A percentile compares a stretch with the other conserved stretches of the same genome.
These are phyloP conservation scores for Coleophoma crateriformis DNA, from an alignment of 2,329 filamentous ascomycete genomes.

Conservation along the genomic window DNA sequence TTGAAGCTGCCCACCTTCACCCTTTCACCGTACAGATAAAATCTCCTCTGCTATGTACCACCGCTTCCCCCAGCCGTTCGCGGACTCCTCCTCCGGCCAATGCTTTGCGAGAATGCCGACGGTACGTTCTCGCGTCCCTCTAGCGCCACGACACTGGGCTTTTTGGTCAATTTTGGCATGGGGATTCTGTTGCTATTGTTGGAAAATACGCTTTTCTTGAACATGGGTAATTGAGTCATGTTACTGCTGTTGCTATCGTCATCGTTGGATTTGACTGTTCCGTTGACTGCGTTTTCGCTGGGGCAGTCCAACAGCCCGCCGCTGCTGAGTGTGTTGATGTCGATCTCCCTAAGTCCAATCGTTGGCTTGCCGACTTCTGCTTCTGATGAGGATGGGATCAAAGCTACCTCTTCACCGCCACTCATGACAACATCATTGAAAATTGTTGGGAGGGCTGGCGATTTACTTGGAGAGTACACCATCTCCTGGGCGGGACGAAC, in stretches of 20 bases:
- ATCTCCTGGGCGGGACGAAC: slow-evolving; percentile 35
- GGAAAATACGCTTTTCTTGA: slow-evolving; percentile 21
- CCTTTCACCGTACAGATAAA: too few species aligned
- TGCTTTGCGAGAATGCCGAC: neutral
- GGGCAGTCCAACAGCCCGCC: slow-evolving; percentile 4
- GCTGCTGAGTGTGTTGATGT: slow-evolving; percentile 35
- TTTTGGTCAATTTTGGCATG: slow-evolving; percentile 30
- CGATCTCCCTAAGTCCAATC: slow-evolving; percentile 43
- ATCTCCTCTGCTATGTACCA: too few species aligned
- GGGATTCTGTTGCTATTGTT: slow-evolving; percentile 33
- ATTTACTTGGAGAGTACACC: slow-evolving; percentile 13
- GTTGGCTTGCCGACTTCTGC: slow-evolving; percentile 26
- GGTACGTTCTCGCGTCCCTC: slow-evolving; percentile 37
- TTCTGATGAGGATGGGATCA: slow-evolving; percentile 11
- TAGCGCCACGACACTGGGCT: slow-evolving; percentile 30
- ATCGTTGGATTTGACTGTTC: neutral
- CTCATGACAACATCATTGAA: slow-evolving; percentile 20
- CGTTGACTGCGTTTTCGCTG: slow-evolving; percentile 1
- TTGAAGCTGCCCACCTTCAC: too few species aligned
- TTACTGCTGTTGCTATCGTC: neutral
- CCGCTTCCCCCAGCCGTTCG: neutral
- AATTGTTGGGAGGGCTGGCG: slow-evolving; percentile 2
- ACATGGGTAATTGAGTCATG: slow-evolving; percentile 10
- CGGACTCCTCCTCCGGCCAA: neutral
- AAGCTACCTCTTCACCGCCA: slow-evolving; percentile 7